These are phyloP conservation scores for Alternaria angustiovoidea DNA, from an alignment of 2,329 filamentous ascomycete genomes.

Conservation along the genomic window DNA sequence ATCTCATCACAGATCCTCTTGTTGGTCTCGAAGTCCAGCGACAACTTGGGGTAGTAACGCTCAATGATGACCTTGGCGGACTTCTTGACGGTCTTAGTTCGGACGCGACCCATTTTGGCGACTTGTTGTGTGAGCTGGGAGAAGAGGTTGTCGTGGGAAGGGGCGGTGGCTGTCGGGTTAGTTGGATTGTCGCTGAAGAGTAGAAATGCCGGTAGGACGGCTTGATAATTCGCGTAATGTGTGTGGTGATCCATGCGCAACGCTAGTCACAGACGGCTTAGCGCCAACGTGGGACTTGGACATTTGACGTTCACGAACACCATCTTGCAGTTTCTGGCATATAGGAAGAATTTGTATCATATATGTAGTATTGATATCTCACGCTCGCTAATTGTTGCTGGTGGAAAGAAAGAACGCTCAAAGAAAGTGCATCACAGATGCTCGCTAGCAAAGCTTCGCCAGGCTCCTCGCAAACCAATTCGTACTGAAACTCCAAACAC, in stretches of 20 bases:
- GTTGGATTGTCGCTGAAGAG: constrained; percentile 38
- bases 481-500: constrained; percentile 1
- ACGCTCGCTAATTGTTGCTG: constrained; percentile 26
- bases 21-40: constrained; percentile 99
- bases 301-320: background rate
- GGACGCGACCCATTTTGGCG: constrained; percentile 64
- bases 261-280: background rate
- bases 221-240: constrained; percentile 31
- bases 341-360: background rate
- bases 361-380: constrained; percentile 11
- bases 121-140: constrained; percentile 35
- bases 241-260: constrained; percentile 20
- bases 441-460: constrained; percentile 9
- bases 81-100: constrained; percentile 76
- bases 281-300: background rate
- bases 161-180: constrained; percentile 40
- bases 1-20: constrained; percentile 99
- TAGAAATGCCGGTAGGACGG: constrained; percentile 8
- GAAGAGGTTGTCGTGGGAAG: constrained; percentile 31
- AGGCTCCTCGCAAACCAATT: background rate
- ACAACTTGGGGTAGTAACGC: constrained; percentile 83
- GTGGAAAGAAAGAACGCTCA: background rate
- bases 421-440: constrained; percentile 14
- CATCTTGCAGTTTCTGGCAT: background rate
- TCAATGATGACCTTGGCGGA: constrained; percentile 99